Evolutionary conservation across 768 basidiomycete genomes (phyloP).

Genomic region (Lentinus brumalis): DNA sequence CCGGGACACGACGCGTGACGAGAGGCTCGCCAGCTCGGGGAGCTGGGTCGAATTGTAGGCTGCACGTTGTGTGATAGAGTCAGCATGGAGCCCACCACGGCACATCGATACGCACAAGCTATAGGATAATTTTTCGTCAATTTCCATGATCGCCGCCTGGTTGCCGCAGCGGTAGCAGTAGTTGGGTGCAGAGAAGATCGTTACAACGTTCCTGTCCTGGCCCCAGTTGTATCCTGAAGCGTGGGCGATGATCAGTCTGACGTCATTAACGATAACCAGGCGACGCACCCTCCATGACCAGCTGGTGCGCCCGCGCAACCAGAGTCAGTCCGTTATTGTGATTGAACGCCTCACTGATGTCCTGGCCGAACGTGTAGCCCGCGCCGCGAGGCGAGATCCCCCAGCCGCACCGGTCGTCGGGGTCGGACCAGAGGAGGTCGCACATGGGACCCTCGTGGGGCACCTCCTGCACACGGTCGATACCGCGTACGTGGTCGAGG

Average conservation of each 20-base stretch:
- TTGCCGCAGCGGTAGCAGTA: slow-evolving; percentile 99
- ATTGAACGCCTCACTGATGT: slow-evolving; percentile 98
- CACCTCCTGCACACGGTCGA: slow-evolving; percentile 98
- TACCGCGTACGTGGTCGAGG: slow-evolving; percentile 97
- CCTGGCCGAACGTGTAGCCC: slow-evolving; percentile 98
- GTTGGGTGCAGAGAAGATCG: slow-evolving; percentile 99
- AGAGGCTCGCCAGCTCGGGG: slow-evolving; percentile 98
- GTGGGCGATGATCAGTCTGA: slow-evolving; percentile 15
- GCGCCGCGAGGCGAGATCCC: slow-evolving; percentile 98
- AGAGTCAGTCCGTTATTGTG: slow-evolving; percentile 98
- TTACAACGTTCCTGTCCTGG: slow-evolving; percentile 98
- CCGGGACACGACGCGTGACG: slow-evolving; percentile 92
- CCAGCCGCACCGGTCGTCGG: slow-evolving; percentile 99
- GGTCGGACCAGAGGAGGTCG: slow-evolving; percentile 98
- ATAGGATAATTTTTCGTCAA: slow-evolving; percentile 96
- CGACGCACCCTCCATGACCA: slow-evolving; percentile 92
- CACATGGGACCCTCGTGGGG: slow-evolving; percentile 99
- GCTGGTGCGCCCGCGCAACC: slow-evolving; percentile 90
- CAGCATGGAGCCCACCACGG: background rate
- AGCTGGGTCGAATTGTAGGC: slow-evolving; percentile 99
- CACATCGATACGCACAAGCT: slow-evolving; percentile 67
- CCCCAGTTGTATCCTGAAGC: slow-evolving; percentile 89
- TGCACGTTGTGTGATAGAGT: slow-evolving; percentile 31
- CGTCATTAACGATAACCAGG: background rate
- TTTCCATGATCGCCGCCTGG: slow-evolving; percentile 99